These are phyloP conservation scores for Alloteropsis semialata DNA, from an alignment of 176 grass and related monocot genomes.

Conservation along the genomic window DNA sequence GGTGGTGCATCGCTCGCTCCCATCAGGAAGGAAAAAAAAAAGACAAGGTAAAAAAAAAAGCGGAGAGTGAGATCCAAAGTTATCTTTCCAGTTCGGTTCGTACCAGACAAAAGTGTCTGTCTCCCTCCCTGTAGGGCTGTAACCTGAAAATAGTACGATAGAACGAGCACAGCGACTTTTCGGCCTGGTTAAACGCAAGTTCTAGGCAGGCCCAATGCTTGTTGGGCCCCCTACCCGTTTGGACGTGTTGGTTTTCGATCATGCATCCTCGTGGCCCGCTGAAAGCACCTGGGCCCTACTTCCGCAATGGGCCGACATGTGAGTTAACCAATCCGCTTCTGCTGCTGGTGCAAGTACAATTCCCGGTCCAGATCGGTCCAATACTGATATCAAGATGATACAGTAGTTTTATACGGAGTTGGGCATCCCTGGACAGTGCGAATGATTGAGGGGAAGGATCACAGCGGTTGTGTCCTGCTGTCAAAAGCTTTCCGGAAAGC, in stretches of 20 bases:
- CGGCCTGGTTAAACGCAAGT: no score
- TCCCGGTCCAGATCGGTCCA: background rate
- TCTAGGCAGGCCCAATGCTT: background rate
- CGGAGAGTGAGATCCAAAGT: no score
- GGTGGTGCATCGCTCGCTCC: background rate
- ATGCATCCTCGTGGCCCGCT: background rate
- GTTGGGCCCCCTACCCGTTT: no score
- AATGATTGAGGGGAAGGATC: conserved; percentile 7
- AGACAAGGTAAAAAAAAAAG: no score
- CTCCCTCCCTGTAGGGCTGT: no score
- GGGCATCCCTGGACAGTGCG: background rate
- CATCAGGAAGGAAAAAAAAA: no score
- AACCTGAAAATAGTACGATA: no score
- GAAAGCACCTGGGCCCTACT: background rate
- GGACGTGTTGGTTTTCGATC: background rate
- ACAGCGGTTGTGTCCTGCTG: background rate
- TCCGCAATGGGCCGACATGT: background rate
- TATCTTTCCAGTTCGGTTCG: no score
- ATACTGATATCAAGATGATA: background rate
- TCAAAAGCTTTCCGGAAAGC: background rate
- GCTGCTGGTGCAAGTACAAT: background rate
- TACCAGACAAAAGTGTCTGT: background rate
- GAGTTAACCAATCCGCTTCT: background rate
- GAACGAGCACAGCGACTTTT: no score
- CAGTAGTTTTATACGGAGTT: background rate